A percentile compares a stretch with the other conserved stretches of the same genome.
Evolutionary conservation across 2,329 filamentous ascomycete species (phyloP).

Genomic region (Botryotinia calthae): DNA sequence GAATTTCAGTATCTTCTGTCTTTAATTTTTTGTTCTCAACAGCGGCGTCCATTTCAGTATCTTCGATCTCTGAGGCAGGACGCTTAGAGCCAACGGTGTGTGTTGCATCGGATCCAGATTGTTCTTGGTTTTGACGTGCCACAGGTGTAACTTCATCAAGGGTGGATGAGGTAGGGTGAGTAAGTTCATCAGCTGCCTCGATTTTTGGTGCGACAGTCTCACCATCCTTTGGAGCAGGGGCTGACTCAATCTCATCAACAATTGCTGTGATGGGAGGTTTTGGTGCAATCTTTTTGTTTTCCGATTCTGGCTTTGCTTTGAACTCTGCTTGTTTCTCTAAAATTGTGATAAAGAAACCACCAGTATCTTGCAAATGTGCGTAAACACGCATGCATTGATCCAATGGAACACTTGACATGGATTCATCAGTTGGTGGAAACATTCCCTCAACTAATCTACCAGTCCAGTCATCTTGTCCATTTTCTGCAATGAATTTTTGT

Average conservation of each 20-base stretch:
- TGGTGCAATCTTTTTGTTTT: conserved; percentile 48
- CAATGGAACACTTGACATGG: conserved; percentile 66
- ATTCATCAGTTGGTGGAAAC: conserved; percentile 66
- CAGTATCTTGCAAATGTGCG: conserved; percentile 92
- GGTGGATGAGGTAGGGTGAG: conserved; percentile 27
- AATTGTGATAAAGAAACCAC: conserved; percentile 95
- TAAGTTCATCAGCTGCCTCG: conserved; percentile 36
- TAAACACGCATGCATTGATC: conserved; percentile 93
- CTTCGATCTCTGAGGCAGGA: conserved; percentile 39
- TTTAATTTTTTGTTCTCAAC: conserved; percentile 48
- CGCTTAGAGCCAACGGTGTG: conserved; percentile 38
- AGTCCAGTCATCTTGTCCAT: conserved; percentile 58
- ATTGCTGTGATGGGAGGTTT: conserved; percentile 41
- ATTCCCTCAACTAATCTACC: conserved; percentile 74
- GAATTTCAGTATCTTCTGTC: conserved; percentile 33
- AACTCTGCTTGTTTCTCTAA: conserved; percentile 90
- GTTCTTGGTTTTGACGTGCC: conserved; percentile 38
- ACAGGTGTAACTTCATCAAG: conserved; percentile 34
- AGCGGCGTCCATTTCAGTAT: conserved; percentile 25
- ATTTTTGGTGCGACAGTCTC: conserved; percentile 36
- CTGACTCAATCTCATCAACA: conserved; percentile 43
- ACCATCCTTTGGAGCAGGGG: conserved; percentile 36
- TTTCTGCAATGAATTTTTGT: conserved; percentile 61
- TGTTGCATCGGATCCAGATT: conserved; percentile 28
- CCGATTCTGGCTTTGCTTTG: conserved; percentile 68